These are phyloP conservation scores for Stylonectria norvegica DNA, from an alignment of 2,329 filamentous ascomycete genomes.

Conservation along the genomic window DNA sequence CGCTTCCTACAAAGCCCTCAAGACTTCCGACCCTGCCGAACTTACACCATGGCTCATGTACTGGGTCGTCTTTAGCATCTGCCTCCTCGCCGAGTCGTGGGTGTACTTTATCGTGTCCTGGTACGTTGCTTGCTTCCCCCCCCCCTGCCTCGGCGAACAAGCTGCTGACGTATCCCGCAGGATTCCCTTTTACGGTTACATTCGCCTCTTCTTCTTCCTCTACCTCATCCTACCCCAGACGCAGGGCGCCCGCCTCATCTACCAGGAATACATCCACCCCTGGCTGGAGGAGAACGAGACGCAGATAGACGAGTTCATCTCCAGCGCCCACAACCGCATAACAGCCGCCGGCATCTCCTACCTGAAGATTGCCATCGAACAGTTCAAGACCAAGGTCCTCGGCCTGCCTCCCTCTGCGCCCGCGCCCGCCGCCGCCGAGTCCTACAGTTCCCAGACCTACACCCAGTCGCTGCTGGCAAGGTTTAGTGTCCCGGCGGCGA, in stretches of 20 bases:
- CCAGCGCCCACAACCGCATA: slow-evolving; percentile 72
- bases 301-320: slow-evolving; percentile 88
- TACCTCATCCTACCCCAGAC: slow-evolving; percentile 97
- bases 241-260: slow-evolving; percentile 85
- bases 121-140: slow-evolving; percentile 39
- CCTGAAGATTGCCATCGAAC: slow-evolving; percentile 66
- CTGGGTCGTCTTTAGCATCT: slow-evolving; percentile 87
- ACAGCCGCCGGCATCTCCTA: slow-evolving; percentile 74
- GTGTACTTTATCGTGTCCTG: slow-evolving; percentile 82
- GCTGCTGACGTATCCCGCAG: slow-evolving; percentile 34
- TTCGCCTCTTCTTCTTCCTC: slow-evolving; percentile 80
- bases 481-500: slow-evolving; percentile 75
- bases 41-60: slow-evolving; percentile 99
- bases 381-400: slow-evolving; percentile 73
- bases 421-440: slow-evolving; percentile 38
- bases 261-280: slow-evolving; percentile 80
- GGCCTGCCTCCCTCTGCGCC: slow-evolving; percentile 61
- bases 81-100: slow-evolving; percentile 81
- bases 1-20: slow-evolving; percentile 96
- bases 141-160: not conserved
- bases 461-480: slow-evolving; percentile 79
- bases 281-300: slow-evolving; percentile 84
- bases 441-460: slow-evolving; percentile 56
- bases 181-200: slow-evolving; percentile 91
- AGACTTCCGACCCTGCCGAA: slow-evolving; percentile 83